phyloP scores from a whole-genome alignment of 495 filamentous ascomycete species.

The Clohesyomyces aquaticus region DNA sequence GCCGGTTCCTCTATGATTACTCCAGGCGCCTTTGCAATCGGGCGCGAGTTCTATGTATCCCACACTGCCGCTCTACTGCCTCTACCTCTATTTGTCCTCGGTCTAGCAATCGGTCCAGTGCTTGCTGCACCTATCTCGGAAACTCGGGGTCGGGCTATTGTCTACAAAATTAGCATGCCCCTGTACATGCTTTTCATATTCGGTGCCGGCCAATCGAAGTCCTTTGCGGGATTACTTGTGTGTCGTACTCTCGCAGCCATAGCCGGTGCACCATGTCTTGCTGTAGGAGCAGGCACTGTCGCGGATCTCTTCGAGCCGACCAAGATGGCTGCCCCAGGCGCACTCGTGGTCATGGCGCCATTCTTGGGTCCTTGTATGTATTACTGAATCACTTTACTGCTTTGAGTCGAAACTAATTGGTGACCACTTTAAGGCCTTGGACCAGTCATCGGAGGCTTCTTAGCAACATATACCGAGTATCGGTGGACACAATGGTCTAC shows the following conservation, averaged over 20 bases:
- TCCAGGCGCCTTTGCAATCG: constrained; percentile 36
- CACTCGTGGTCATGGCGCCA: constrained; percentile 56
- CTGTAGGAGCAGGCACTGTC: constrained; percentile 58
- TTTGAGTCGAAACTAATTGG: no score
- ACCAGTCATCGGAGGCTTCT: no score
- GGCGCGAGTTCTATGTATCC: constrained; percentile 40
- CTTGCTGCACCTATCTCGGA: constrained; percentile 46
- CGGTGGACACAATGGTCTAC: no score
- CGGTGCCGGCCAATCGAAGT: constrained; percentile 60
- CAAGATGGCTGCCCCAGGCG: constrained; percentile 49
- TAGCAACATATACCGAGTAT: no score
- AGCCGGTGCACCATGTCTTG: constrained; percentile 55
- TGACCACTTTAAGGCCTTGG: no score
- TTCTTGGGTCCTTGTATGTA: constrained; percentile 59
- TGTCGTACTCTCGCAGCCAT: constrained; percentile 67
- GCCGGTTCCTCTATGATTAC: constrained; percentile 39
- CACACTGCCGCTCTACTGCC: constrained; percentile 40
- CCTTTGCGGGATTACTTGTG: constrained; percentile 58
- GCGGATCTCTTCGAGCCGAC: constrained; percentile 56
- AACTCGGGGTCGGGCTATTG: constrained; percentile 38
- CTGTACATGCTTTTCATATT: constrained; percentile 62
- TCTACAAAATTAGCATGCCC: constrained; percentile 48
- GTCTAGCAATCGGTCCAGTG: constrained; percentile 43
- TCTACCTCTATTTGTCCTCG: constrained; percentile 44
- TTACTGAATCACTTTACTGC: no score